These are phyloP conservation scores for Camellia japonica DNA, from an alignment of 148 eudicot species.

Conservation along the genomic window DNA sequence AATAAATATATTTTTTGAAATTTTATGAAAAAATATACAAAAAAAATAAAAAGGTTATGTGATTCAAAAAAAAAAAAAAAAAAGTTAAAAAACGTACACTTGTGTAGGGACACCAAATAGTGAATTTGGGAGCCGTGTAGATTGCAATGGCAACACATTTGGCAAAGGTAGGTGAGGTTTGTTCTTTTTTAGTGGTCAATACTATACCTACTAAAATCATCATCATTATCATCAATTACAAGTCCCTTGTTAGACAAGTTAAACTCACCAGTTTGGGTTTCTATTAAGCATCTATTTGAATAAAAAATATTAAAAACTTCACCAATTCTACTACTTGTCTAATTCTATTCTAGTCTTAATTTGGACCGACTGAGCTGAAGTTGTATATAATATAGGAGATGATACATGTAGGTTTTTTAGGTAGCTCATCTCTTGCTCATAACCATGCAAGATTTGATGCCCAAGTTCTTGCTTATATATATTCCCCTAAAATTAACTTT, in stretches of 20 bases:
- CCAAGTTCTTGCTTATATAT: too few species aligned
- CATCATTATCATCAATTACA: background rate
- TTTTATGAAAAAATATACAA: too few species aligned
- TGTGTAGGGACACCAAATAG: too few species aligned
- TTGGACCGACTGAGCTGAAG: too few species aligned
- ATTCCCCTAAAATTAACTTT: too few species aligned
- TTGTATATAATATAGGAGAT: background rate
- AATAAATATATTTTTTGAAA: too few species aligned
- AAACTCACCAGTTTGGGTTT: constrained; percentile 12
- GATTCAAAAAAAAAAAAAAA: too few species aligned
- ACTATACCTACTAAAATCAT: constrained; percentile 12
- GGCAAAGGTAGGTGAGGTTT: constrained; percentile 17
- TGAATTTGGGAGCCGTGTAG: background rate
- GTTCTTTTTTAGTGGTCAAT: constrained; percentile 14
- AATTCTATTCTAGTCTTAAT: background rate
- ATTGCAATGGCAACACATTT: background rate
- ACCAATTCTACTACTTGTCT: background rate
- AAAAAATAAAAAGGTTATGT: too few species aligned
- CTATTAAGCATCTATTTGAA: background rate
- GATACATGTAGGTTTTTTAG: background rate
- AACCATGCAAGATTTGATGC: background rate
- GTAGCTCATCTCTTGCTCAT: too few species aligned
- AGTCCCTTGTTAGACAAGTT: constrained; percentile 9
- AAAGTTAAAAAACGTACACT: too few species aligned
- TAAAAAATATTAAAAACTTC: background rate